phyloP scores from a whole-genome alignment of 345 rosid species.

The Gynandropsis gynandra region DNA sequence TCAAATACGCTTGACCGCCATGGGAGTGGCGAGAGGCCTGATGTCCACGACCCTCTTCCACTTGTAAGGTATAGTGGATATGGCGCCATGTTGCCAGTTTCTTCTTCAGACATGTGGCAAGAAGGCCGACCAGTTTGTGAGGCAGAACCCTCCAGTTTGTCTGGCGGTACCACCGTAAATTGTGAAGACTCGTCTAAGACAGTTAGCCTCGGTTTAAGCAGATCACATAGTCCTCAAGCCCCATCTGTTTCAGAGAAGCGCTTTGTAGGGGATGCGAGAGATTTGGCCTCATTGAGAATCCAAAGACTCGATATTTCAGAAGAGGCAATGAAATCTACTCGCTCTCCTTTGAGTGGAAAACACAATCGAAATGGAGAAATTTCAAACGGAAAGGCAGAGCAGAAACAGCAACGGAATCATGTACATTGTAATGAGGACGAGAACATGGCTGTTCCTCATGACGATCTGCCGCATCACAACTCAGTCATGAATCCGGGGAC shows the following conservation, averaged over 20 bases:
- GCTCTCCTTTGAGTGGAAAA: constrained; percentile 27
- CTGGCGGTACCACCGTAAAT: constrained; percentile 24
- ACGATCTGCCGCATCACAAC: constrained; percentile 28
- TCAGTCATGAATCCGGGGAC: constrained; percentile 25
- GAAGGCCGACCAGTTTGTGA: constrained; percentile 39
- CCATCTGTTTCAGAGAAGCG: constrained; percentile 37
- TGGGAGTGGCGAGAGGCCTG: constrained; percentile 78
- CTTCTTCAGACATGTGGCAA: constrained; percentile 33
- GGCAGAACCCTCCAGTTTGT: constrained; percentile 20
- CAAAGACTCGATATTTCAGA: constrained; percentile 32
- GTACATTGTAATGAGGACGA: constrained; percentile 23
- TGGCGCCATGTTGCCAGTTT: constrained; percentile 25
- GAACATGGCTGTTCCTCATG: constrained; percentile 28
- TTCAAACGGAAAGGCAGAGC: constrained; percentile 30
- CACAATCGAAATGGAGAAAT: constrained; percentile 38
- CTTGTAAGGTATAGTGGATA: constrained; percentile 32
- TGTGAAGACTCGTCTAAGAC: constrained; percentile 24
- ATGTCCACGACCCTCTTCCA: constrained; percentile 53
- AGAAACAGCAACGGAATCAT: constrained; percentile 26
- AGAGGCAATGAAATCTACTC: constrained; percentile 27
- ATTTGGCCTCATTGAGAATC: constrained; percentile 41
- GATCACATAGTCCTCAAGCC: constrained; percentile 17
- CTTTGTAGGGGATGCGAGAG: constrained; percentile 46
- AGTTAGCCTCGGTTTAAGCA: constrained; percentile 11
- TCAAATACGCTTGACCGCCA: constrained; percentile 65